phyloP scores from a whole-genome alignment of 768 basidiomycete species.

The Tremella fuciformis region DNA sequence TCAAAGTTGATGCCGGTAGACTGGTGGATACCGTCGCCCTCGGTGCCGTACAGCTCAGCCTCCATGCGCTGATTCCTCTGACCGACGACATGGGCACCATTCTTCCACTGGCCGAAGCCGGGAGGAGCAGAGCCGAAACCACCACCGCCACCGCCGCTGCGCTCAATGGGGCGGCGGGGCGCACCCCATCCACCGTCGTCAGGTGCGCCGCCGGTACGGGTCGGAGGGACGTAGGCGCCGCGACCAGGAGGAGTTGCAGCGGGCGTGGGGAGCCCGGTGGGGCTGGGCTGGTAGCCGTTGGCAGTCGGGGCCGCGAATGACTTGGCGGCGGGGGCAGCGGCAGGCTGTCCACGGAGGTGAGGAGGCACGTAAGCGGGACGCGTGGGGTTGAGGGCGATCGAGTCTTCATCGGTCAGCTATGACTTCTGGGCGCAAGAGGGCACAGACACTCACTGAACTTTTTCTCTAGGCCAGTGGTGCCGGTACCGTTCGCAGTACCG shows the following conservation, averaged over 20 bases:
- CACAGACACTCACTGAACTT: constrained; percentile 44
- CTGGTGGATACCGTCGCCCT: constrained; percentile 63
- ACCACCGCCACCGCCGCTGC: constrained; percentile 41
- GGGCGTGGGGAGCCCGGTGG: constrained; percentile 40
- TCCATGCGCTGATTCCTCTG: constrained; percentile 80
- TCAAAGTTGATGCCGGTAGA: constrained; percentile 99
- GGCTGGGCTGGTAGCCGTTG: constrained; percentile 29
- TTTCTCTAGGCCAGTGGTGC: constrained; percentile 43
- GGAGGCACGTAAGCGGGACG: constrained; percentile 54
- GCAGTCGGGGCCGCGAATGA: constrained; percentile 17
- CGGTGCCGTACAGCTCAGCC: constrained; percentile 93
- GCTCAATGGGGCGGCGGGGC: constrained; percentile 22
- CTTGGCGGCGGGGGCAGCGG: constrained; percentile 29
- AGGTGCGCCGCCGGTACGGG: constrained; percentile 24
- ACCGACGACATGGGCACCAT: constrained; percentile 78
- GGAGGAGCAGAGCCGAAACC: constrained; percentile 42
- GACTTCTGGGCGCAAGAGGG: background rate
- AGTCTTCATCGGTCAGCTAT: constrained; percentile 25
- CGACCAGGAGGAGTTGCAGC: constrained; percentile 34
- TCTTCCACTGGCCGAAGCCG: constrained; percentile 74
- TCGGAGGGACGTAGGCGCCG: constrained; percentile 33
- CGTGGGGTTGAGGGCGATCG: constrained; percentile 49
- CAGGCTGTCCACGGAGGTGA: constrained; percentile 45
- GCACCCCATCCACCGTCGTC: constrained; percentile 46
- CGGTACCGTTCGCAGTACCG: constrained; percentile 25